Evolutionary conservation across 1,139 yeast species (phyloP), one percentile per base, ranked within the genome.

Genomic region (Nakaseomyces uthaithaninus): DNA sequence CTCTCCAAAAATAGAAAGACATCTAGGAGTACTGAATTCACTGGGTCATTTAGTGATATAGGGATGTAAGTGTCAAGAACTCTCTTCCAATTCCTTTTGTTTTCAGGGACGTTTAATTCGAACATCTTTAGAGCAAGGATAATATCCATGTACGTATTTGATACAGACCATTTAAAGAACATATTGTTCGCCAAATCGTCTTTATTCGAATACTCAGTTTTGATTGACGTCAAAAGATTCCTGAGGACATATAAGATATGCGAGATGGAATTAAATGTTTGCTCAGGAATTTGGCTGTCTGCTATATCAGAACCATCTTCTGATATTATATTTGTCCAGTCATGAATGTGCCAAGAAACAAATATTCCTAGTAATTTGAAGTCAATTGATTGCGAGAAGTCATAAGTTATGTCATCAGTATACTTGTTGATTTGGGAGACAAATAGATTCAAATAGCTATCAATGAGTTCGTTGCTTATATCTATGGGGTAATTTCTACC

Each of bases 1-100:
- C 60, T 48, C 34, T 63, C 64, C 17, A 64, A 54, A 42, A 66
- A 51, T 18, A 57, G 37, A 65, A 46, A 64, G 42, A 35, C 51
- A 53, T 51, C 48, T 57, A 54, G 38, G 53, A 68, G 17, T 47
- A 41, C 39, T 46, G 50, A 30, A 50, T 37, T 30, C 53, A 41
- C 3, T 45, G 48, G 22, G 40, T 46, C 44, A 17, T 43, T 38
- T 11, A 50, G 27, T n/a, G 47, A 39, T 1, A 39, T 37, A 1
- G 59, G 52, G 28, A 54, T 46, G 3, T 39, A 39, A 3, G 48
- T 49, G 7, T 26, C 35, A 9, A 58, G 39, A 3, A 43, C 42
- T 14, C 31, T 37, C 18, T 33, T 49, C 59, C 62, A 57, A 16
- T 44, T 40, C 18, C 33, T 34, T 14, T 51, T 54, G 12, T 45